Evolutionary conservation across 176 grass and related monocot genomes (phyloP), one percentile per base, ranked within the genome.

Genomic region (Leersia perrieri): DNA sequence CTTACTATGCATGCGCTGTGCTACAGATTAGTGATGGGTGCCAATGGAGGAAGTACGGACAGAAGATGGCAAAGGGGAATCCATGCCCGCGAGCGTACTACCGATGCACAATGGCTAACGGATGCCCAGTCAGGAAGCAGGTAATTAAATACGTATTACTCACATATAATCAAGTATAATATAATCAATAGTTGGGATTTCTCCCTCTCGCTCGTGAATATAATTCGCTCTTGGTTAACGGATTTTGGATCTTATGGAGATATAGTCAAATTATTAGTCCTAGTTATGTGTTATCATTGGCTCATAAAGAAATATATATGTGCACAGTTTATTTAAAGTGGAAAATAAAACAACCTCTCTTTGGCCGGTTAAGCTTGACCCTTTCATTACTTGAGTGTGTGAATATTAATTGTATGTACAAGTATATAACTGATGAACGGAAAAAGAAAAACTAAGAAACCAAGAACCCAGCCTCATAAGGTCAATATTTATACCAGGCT

Each of bases 31-130:
- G 91, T 25, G 94, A 97, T 70, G 94, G 91, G 22, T 97, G 94
- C 45, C 94, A 97, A 84, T 97, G 94, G 94, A 90, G 94, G 39
- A 97, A 97, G 81, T 97, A 97, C 5, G 94, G 94, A 41, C 91
- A 97, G 70, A 97, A 97, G 81, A 97, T 97, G 91, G 94, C 94
- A 0, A 97, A 97, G 77, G 94, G 94, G 28, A 97, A 97, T 55
- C 94, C 89, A 25, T 97, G 94, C 71, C 91, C 94, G 1, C 81
- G 91, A 72, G 91, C 91, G 73, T 97, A 97, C 82, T 97, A 97
- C 64, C 79, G 91, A 29, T 97, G 94, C 77, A 97, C 94, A 78
- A 97, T 97, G 94, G 87, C 91, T 13, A 86, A 66, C 51, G 89
- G 87, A 31, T 97, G 94, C 63, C 94, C 94, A 4, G 94, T 97